phyloP scores from a whole-genome alignment of 2,329 filamentous ascomycete species.

The Fusarium torulosum region DNA sequence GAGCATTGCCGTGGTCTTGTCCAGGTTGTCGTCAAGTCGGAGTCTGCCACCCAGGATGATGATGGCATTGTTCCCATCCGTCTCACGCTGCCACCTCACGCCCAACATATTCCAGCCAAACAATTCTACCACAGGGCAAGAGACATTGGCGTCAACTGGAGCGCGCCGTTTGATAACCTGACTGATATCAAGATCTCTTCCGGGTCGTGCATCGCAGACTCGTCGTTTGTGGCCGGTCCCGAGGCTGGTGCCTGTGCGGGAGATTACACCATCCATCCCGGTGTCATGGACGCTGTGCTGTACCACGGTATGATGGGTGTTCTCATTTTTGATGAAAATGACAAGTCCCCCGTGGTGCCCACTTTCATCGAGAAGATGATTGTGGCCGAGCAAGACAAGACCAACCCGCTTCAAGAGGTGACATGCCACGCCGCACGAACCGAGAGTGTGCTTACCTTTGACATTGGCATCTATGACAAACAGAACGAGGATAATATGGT shows the following conservation, averaged over 20 bases:
- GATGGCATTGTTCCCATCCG: background rate
- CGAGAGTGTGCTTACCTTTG: background rate
- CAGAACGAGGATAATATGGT: constrained; percentile 4
- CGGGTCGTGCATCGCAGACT: background rate
- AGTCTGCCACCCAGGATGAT: background rate
- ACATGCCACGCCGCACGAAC: background rate
- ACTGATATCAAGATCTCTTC: background rate
- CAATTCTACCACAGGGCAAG: constrained; percentile 6
- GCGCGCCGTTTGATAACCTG: constrained; percentile 3
- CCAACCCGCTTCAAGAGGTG: background rate
- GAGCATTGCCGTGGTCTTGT: constrained; percentile 8
- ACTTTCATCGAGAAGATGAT: constrained; percentile 11
- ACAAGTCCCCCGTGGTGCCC: constrained; percentile 12
- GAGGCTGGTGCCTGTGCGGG: background rate
- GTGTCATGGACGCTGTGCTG: constrained; percentile 9
- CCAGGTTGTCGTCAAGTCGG: background rate
- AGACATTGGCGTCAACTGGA: constrained; percentile 7
- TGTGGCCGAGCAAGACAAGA: background rate
- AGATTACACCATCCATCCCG: constrained; percentile 14
- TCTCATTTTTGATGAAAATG: constrained; percentile 6
- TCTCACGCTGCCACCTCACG: background rate
- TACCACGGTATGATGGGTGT: constrained; percentile 8
- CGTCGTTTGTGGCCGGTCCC: background rate
- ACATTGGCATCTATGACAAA: background rate
- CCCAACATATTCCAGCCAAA: constrained; percentile 12